Conservation (phyloP, 805 yeast genomes). For the Kluyveromyces dobzhanskii region DNA sequence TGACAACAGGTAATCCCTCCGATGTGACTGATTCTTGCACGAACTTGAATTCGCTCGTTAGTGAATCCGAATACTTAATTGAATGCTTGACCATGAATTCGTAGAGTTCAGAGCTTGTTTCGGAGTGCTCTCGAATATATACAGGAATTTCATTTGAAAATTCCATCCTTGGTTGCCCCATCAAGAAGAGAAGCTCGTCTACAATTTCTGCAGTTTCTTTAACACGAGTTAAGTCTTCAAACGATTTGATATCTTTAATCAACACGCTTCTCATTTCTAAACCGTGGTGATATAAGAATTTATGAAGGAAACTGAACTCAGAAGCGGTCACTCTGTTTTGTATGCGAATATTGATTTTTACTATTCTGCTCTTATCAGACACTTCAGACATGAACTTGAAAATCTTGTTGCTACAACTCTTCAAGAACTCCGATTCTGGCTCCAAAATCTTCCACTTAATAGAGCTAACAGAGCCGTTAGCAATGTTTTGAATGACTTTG, state of each 20-base stretch:
- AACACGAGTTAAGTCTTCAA: slow-evolving; percentile 15
- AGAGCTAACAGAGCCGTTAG: slow-evolving; percentile 64
- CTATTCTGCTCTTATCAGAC: slow-evolving; percentile 19
- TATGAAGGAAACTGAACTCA: slow-evolving; percentile 37
- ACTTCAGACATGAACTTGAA: slow-evolving; percentile 34
- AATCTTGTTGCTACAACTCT: slow-evolving; percentile 32
- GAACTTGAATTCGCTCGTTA: slow-evolving; percentile 33
- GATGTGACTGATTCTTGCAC: slow-evolving; percentile 57
- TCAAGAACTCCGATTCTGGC: slow-evolving; percentile 34
- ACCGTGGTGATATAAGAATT: slow-evolving; percentile 44
- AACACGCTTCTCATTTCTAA: slow-evolving; percentile 26
- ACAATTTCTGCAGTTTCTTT: slow-evolving; percentile 31
- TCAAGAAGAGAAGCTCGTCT: slow-evolving; percentile 38
- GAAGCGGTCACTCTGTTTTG: slow-evolving; percentile 16
- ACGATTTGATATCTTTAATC: slow-evolving; percentile 10
- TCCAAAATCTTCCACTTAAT: slow-evolving; percentile 56
- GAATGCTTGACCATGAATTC: slow-evolving; percentile 71
- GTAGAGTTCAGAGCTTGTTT: slow-evolving; percentile 43
- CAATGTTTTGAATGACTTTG: slow-evolving; percentile 76
- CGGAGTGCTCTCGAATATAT: slow-evolving; percentile 40
- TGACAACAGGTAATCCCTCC: slow-evolving; percentile 67
- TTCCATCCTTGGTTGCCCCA: slow-evolving; percentile 54
- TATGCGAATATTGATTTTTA: slow-evolving; percentile 15
- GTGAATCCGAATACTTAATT: slow-evolving; percentile 40
- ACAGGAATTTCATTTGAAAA: slow-evolving; percentile 50